A percentile compares a stretch with the other conserved stretches of the same genome.
These are phyloP conservation scores for Stephania cephalantha DNA, from an alignment of 164 flowering plant genomes.

Conservation along the genomic window DNA sequence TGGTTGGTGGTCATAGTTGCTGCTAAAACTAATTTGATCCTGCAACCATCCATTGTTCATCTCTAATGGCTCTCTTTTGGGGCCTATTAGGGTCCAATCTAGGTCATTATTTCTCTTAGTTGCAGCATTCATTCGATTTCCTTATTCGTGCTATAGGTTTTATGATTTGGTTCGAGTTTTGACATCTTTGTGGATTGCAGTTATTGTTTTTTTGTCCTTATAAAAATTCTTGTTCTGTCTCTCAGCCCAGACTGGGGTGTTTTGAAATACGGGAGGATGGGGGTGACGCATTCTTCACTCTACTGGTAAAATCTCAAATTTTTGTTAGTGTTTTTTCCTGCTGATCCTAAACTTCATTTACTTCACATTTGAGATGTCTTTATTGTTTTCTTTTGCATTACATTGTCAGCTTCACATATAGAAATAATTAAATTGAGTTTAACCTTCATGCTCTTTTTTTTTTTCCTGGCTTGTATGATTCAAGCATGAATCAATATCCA, in stretches of 20 bases:
- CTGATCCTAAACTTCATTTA: background rate
- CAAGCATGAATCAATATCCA: background rate
- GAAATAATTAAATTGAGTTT: background rate
- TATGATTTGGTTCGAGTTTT: background rate
- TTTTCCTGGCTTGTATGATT: background rate
- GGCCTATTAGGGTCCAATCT: background rate
- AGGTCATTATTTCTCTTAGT: background rate
- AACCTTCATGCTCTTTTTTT: background rate
- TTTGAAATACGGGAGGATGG: conserved; percentile 72
- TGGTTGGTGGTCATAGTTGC: background rate
- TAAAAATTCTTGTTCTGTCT: background rate
- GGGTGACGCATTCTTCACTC: conserved; percentile 58
- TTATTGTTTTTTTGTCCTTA: background rate
- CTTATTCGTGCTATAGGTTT: background rate
- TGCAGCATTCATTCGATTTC: background rate
- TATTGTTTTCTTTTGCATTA: background rate
- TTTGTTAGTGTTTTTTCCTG: background rate
- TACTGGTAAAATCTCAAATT: conserved; percentile 44
- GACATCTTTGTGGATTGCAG: background rate
- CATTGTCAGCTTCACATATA: background rate
- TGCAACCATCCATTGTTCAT: background rate
- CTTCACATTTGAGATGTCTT: background rate
- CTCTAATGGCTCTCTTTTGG: background rate
- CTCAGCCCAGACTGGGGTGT: conserved; percentile 88
- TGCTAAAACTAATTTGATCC: background rate